Base-by-base conservation (phyloP, 2,329 filamentous ascomycete genomes). In the Fusarium bulbicola region DNA sequence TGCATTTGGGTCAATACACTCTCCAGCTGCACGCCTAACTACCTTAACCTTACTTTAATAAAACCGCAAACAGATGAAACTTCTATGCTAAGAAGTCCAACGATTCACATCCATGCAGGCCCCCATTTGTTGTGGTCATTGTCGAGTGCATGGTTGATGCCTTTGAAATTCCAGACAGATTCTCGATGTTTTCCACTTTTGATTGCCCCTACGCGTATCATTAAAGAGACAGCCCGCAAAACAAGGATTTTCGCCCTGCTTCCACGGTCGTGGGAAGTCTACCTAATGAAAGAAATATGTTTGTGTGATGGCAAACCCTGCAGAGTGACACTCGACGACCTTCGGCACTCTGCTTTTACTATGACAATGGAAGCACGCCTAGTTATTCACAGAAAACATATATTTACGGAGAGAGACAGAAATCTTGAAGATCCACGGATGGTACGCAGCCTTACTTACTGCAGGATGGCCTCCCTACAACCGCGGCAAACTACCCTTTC, bases 1-100 rank as follows among this genome's bases (percentile, higher is more conserved):
- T 26, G 34, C 15, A 37, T 26, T 20, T 21, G 10, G 20, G 7
- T 5, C 12, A 9, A 11, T 6, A 1, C 7, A 6, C 18, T 13
- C 24, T n/a, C 3, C 15, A 28, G 2, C 15, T 36, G 1, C 1
- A 20, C 6, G 11, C 12, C 4, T 9, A 12, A 7, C 3, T 11
- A 18, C 12, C 2, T 0, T 4, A 6, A 14, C 8, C 3, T 2
- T 7, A 2, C 15, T 2, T 2, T 1, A 36, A 7, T 6, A 4
- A n/a, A 6, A 8, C 3, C 2, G 6, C 3, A n/a, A 15, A 37
- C 2, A n/a, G 20, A 6, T 5, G 5, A 5, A 3, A 9, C 1
- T n/a, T 18, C 1, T 13, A 39, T 13, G 2, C 2, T 1, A 40
- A 4, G 6, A 39, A 28, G 12, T 0, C 13, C 6, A 36, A 36